These are phyloP conservation scores for Malus hybrid DNA, from an alignment of 331 rosid genomes.

Conservation along the genomic window DNA sequence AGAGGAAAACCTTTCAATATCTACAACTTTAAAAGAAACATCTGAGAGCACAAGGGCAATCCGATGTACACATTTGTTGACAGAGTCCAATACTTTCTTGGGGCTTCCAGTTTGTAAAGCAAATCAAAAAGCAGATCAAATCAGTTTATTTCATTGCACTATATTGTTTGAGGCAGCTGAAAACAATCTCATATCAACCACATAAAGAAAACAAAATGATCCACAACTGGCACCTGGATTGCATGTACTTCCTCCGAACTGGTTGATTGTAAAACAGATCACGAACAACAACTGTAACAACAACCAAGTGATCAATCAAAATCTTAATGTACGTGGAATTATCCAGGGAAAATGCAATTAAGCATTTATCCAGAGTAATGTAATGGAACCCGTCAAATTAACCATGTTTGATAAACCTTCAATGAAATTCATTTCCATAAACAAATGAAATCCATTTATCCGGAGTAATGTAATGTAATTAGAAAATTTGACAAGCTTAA, in stretches of 20 bases:
- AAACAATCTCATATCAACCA: constrained; percentile 6
- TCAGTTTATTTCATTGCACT: constrained; percentile 28
- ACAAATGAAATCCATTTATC: background rate
- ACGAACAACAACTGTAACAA: constrained; percentile 66
- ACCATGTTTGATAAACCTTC: background rate
- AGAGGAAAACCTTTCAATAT: constrained; percentile 65
- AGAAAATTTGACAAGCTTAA: background rate
- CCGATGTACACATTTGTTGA: constrained; percentile 65
- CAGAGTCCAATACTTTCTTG: constrained; percentile 76
- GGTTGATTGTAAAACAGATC: constrained; percentile 98
- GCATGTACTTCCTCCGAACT: constrained; percentile 78
- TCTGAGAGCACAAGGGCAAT: constrained; percentile 59
- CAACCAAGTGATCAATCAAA: constrained; percentile 10
- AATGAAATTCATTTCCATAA: background rate
- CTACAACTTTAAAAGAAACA: constrained; percentile 60
- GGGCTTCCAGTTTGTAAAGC: constrained; percentile 48
- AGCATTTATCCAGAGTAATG: background rate
- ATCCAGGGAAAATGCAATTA: background rate
- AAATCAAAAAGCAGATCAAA: constrained; percentile 16
- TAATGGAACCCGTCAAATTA: background rate
- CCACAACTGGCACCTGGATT: constrained; percentile 55
- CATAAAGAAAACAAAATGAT: background rate
- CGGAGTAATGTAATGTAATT: too few species aligned
- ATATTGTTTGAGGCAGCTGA: constrained; percentile 18
- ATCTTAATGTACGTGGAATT: background rate